Percentiles rank a stretch among this genome's conserved stretches.
phyloP scores from a whole-genome alignment of 805 yeast species.

The Metschnikowia amazonensis region DNA sequence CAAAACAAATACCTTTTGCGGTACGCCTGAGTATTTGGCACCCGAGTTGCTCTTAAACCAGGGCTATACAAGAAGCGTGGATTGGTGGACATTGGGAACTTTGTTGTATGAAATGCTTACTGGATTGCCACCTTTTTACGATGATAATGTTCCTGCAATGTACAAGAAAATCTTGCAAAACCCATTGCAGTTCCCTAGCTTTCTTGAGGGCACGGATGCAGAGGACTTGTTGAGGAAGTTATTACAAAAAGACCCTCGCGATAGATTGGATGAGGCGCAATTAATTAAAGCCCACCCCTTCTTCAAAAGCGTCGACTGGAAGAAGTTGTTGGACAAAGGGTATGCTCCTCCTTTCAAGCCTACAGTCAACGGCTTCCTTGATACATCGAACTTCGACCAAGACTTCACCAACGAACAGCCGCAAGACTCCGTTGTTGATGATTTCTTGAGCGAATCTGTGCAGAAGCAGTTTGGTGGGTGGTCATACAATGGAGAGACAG shows the following conservation, averaged over 20 bases:
- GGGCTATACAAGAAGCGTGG: conserved; percentile 94
- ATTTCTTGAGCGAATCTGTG: conserved; percentile 86
- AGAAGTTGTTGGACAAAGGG: conserved; percentile 72
- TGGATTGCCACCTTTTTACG: conserved; percentile 95
- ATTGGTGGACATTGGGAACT: conserved; percentile 98
- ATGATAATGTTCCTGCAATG: conserved; percentile 90
- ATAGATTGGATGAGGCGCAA: conserved; percentile 76
- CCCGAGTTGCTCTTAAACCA: conserved; percentile 89
- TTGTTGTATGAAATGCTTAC: conserved; percentile 93
- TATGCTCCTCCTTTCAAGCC: conserved; percentile 97
- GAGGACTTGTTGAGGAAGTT: conserved; percentile 71
- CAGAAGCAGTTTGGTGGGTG: conserved; percentile 98
- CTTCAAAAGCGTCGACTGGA: conserved; percentile 89
- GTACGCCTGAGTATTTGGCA: conserved; percentile 96
- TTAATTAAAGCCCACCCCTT: conserved; percentile 83
- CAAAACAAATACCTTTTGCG: conserved; percentile 90
- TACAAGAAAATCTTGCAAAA: conserved; percentile 89
- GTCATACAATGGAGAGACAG: conserved; percentile 79
- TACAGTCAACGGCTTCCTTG: conserved; percentile 76
- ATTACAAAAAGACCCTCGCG: conserved; percentile 78
- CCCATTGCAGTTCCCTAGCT: conserved; percentile 83
- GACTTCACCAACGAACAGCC: conserved; percentile 93
- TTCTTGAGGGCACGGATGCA: conserved; percentile 77
- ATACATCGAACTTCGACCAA: conserved; percentile 89
- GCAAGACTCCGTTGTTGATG: conserved; percentile 92